Conservation (phyloP, 1,139 yeast species). For the Yarrowia galli region DNA sequence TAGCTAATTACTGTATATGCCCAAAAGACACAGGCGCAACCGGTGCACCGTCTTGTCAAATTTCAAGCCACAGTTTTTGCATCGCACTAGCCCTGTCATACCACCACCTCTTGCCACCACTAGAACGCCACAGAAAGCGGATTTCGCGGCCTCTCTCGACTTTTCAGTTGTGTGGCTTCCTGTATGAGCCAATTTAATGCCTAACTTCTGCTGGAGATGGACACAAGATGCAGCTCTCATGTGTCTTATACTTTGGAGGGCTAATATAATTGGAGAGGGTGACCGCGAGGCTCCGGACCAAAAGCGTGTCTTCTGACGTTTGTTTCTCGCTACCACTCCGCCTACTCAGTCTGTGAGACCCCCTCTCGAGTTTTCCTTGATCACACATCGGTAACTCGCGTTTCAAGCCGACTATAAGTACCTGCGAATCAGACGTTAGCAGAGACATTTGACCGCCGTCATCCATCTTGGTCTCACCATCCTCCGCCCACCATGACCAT, state of each 20-base stretch:
- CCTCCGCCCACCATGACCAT: not conserved
- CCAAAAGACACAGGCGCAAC: too few species aligned
- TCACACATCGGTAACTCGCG: not conserved
- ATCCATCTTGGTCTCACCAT: not conserved
- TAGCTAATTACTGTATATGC: too few species aligned
- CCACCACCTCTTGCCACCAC: not conserved
- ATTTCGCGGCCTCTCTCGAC: not conserved
- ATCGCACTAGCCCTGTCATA: too few species aligned
- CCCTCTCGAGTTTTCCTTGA: not conserved
- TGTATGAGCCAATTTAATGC: conserved; percentile 33
- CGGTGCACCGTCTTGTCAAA: too few species aligned
- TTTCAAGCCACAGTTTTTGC: conserved; percentile 6
- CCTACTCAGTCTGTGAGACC: not conserved
- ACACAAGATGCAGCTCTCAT: conserved; percentile 9
- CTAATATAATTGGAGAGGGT: conserved; percentile 25
- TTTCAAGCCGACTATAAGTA: not conserved
- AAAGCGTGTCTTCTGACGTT: conserved; percentile 1
- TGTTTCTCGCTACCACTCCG: not conserved
- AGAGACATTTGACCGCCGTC: not conserved
- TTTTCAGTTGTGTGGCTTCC: conserved; percentile 11
- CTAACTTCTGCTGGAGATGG: not conserved
- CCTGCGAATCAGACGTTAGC: not conserved
- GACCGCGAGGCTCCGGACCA: conserved; percentile 7
- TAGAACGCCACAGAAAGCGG: conserved; percentile 10
- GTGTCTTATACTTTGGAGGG: conserved; percentile 1